Base-by-base conservation (phyloP, 805 yeast species). In the Hagleromyces aurorensis region DNA sequence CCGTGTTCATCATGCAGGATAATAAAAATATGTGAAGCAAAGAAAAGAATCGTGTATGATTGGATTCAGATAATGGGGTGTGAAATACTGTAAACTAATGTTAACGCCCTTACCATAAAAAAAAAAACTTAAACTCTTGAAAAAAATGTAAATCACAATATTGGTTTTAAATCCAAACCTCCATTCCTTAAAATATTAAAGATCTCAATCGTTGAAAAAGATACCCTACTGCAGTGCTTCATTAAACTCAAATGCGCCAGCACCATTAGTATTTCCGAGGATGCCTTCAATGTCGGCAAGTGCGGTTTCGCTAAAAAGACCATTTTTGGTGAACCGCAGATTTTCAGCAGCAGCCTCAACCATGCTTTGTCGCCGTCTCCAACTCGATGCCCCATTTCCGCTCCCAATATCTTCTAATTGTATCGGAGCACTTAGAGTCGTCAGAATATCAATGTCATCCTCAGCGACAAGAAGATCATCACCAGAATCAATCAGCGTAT, bases 341-440 rank as follows among this genome's bases (percentile, higher is more conserved):
- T 87, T 87, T 50, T 81, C 89, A 7, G 75, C 70, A 6, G 77
- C 78, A 4, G 91, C 87, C 44, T 80, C 91, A 2, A 66, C 79
- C 30, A 74, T 67, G 34, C 83, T 75, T 27, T 78, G 78, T 43
- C 82, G 64, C 50, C 86, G 68, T 45, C 74, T 53, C 50, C 61
- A 55, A 21, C 53, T 46, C 1, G 52, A 33, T 2, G 54, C 40
- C n/a, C 43, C 46, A 27, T 55, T 55, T 26, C 32, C 23, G 4
- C 21, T 28, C 6, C 20, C 31, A 16, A 43, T 32, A 21, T 44
- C 42, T 19, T 40, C 44, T 7, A 54, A 33, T 19, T 42, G 44
- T 5, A 55, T 50, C 2, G 61, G 61, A 7, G 61, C 61, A 9
- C 59, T 50, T 14, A 55, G 34, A 7, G 59, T 50, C 5, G 59